Conservation (phyloP, 2,329 filamentous ascomycete genomes). For the Apiospora rasikravindrae region DNA sequence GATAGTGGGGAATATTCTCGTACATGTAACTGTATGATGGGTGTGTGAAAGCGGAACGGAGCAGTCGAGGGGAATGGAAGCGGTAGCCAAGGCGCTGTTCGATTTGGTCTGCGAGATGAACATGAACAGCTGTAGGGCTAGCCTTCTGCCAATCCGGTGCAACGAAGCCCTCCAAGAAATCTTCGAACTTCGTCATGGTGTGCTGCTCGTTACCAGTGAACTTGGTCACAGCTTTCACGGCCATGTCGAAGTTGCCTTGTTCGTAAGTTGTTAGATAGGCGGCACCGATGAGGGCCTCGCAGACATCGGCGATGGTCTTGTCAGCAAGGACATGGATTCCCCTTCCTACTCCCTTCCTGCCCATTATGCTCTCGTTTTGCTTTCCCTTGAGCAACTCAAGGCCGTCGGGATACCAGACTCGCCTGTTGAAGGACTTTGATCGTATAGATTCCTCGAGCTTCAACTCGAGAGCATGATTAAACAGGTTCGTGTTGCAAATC, state of each 20-base stretch:
- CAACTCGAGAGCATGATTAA: slow-evolving; percentile 73
- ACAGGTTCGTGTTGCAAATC: slow-evolving; percentile 90
- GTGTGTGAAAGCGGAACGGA: slow-evolving; percentile 87
- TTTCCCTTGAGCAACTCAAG: slow-evolving; percentile 78
- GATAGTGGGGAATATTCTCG: slow-evolving; percentile 85
- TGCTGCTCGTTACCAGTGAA: slow-evolving; percentile 76
- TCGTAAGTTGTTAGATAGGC: slow-evolving; percentile 62
- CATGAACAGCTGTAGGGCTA: slow-evolving; percentile 67
- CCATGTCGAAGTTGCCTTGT: slow-evolving; percentile 57
- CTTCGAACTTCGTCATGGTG: slow-evolving; percentile 68
- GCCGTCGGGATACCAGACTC: slow-evolving; percentile 87
- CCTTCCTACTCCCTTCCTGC: slow-evolving; percentile 61
- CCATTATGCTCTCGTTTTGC: slow-evolving; percentile 59
- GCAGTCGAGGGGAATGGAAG: slow-evolving; percentile 77
- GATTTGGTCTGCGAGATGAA: slow-evolving; percentile 70
- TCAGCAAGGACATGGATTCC: slow-evolving; percentile 74
- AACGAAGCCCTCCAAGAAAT: slow-evolving; percentile 74
- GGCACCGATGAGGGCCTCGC: slow-evolving; percentile 91
- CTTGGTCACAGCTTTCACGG: slow-evolving; percentile 67
- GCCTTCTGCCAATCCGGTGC: slow-evolving; percentile 74
- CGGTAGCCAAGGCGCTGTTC: slow-evolving; percentile 59
- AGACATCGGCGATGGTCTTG: slow-evolving; percentile 93
- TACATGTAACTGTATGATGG: slow-evolving; percentile 78
- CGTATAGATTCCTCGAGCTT: slow-evolving; percentile 78
- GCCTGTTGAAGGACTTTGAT: slow-evolving; percentile 79